phyloP scores from a whole-genome alignment of 2,329 filamentous ascomycete genomes.

The Colletotrichum tropicale region DNA sequence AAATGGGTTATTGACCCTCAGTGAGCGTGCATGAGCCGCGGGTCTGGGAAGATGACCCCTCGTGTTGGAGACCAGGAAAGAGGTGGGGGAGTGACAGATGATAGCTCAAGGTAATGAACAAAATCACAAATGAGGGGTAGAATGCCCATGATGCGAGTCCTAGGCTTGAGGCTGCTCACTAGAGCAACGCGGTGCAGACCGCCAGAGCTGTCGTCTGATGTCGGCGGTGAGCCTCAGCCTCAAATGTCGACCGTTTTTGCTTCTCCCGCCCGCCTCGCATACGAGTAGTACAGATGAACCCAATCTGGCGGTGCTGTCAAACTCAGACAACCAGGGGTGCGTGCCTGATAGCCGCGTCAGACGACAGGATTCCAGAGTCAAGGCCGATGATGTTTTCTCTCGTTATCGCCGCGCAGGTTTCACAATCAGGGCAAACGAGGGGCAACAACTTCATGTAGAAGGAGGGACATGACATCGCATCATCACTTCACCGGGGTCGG shows the following conservation, averaged over 20 bases:
- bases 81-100: background rate
- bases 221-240: conserved; percentile 2
- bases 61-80: background rate
- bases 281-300: background rate
- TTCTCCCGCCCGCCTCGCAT: background rate
- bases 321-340: background rate
- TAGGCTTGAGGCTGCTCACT: background rate
- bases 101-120: background rate
- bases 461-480: background rate
- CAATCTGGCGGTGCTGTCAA: background rate
- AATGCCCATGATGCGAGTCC: background rate
- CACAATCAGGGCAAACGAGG: background rate
- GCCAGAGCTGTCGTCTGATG: background rate
- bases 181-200: background rate
- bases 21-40: background rate
- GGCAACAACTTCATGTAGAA: background rate
- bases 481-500: background rate
- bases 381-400: background rate
- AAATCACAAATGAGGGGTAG: background rate
- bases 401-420: background rate
- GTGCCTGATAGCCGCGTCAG: background rate
- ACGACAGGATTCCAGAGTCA: background rate
- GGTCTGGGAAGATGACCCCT: background rate
- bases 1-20: background rate
- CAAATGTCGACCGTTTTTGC: background rate